A percentile compares a stretch with the other conserved stretches of the same genome.
These are phyloP conservation scores for Pochonia chlamydosporia DNA, from an alignment of 2,329 filamentous ascomycete genomes.

Conservation along the genomic window DNA sequence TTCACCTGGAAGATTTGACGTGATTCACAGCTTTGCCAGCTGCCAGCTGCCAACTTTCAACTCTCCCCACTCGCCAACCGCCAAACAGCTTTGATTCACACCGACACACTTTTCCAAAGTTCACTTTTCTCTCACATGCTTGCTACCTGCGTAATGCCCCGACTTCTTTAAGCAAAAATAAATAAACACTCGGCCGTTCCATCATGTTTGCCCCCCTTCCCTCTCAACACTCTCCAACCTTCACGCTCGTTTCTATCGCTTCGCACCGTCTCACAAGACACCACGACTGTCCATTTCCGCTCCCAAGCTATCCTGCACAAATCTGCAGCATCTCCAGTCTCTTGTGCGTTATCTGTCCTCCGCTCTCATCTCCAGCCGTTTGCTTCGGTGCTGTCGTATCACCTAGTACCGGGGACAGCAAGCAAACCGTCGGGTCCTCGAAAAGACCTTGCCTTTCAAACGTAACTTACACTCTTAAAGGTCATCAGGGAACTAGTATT, in stretches of 20 bases:
- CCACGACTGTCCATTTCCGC: background rate
- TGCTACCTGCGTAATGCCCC: background rate
- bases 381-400: background rate
- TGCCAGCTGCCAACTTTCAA: background rate
- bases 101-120: background rate
- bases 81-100: background rate
- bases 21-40: background rate
- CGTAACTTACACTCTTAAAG: background rate
- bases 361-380: background rate
- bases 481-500: background rate
- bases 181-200: background rate
- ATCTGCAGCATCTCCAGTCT: background rate
- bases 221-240: constrained; percentile 3
- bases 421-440: background rate
- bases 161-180: background rate
- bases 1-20: no score
- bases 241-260: constrained; percentile 5
- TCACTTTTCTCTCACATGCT: constrained; percentile 1
- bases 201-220: background rate
- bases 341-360: background rate
- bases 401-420: background rate
- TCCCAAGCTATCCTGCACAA: background rate
- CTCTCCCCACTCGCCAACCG: background rate
- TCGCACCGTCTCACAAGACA: background rate
- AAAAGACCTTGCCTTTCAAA: background rate